Conservation (phyloP, 2,329 filamentous ascomycete genomes). For the Aspergillus fumigatiaffinis region DNA sequence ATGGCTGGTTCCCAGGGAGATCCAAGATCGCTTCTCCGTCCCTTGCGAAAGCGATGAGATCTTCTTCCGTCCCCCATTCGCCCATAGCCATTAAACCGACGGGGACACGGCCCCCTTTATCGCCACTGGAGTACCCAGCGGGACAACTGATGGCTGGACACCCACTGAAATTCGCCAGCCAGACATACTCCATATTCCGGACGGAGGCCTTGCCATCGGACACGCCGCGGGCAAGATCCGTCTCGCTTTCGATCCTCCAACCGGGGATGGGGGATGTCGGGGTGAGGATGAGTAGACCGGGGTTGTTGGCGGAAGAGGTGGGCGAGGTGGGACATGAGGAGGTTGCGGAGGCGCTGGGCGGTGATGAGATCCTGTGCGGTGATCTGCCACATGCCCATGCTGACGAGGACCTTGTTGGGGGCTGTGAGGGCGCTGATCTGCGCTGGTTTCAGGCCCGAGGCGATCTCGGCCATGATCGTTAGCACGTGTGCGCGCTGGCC, state of each 20-base stretch:
- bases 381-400: conserved; percentile 58
- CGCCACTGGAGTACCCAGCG: conserved; percentile 61
- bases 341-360: conserved; percentile 66
- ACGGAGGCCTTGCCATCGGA: conserved; percentile 69
- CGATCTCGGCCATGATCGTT: conserved; percentile 71
- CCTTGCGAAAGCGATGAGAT: conserved; percentile 49
- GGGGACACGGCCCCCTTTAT: conserved; percentile 34
- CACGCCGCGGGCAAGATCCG: conserved; percentile 61
- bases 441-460: conserved; percentile 46
- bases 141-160: conserved; percentile 72
- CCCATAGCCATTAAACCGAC: conserved; percentile 53
- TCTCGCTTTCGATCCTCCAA: conserved; percentile 61
- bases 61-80: conserved; percentile 54
- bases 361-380: conserved; percentile 67
- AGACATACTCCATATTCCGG: conserved; percentile 80
- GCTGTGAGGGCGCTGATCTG: conserved; percentile 58
- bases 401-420: conserved; percentile 67
- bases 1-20: conserved; percentile 15
- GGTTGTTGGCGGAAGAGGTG: conserved; percentile 67
- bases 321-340: conserved; percentile 76
- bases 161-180: conserved; percentile 77
- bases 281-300: conserved; percentile 72
- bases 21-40: conserved; percentile 49
- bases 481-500: conserved; percentile 73
- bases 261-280: conserved; percentile 74